Evolutionary conservation across 129 eudicot species (phyloP).

Genomic region (Scalesia atractyloides): DNA sequence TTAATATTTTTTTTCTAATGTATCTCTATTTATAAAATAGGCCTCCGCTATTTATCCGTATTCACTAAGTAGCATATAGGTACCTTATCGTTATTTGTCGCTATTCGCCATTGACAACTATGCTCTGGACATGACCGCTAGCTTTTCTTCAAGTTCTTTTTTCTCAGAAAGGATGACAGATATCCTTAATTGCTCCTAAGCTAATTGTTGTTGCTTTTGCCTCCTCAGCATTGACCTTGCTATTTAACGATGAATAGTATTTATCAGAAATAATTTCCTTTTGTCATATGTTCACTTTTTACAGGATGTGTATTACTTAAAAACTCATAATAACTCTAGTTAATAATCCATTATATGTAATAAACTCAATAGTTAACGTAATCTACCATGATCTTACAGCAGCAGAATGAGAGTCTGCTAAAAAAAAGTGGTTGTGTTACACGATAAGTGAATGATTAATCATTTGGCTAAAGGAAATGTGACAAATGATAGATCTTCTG

Average conservation of each 20-base stretch:
- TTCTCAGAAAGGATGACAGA: conserved; percentile 71
- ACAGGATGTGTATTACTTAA: background rate
- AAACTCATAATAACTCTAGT: conserved; percentile 48
- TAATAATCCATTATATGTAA: no score
- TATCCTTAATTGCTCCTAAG: conserved; percentile 64
- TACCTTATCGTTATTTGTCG: no score
- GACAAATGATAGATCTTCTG: conserved; percentile 57
- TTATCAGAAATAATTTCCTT: conserved; percentile 15
- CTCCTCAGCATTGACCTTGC: conserved; percentile 50
- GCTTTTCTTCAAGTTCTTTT: conserved; percentile 77
- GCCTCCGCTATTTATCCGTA: no score
- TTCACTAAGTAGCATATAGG: no score
- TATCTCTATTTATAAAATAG: no score
- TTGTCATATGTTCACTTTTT: background rate
- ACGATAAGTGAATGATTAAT: conserved; percentile 5
- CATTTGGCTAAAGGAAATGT: conserved; percentile 38
- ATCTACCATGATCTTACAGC: no score
- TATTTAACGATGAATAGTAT: conserved; percentile 18
- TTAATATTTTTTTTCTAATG: no score
- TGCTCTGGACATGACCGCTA: conserved; percentile 52
- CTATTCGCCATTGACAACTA: no score
- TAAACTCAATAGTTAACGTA: no score
- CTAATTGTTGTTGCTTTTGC: conserved; percentile 74
- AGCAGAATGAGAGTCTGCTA: no score
- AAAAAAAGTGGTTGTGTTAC: no score